Conservation (phyloP, 148 eudicot species). For the Rhododendron williamsianum region DNA sequence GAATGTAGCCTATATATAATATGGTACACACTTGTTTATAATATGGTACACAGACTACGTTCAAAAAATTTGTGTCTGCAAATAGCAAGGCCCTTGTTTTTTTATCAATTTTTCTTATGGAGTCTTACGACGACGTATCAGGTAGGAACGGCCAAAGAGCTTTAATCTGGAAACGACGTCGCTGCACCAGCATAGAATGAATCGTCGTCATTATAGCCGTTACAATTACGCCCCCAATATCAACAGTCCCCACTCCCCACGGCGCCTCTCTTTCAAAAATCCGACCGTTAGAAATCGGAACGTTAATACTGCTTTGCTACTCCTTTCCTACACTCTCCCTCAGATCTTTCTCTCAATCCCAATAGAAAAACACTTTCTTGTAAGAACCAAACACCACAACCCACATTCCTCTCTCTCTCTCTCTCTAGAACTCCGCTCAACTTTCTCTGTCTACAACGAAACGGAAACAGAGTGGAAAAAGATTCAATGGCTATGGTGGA, state of each 20-base stretch:
- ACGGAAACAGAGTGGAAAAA: neutral
- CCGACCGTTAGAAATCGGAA: constrained; percentile 42
- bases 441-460: neutral
- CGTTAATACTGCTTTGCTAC: constrained; percentile 15
- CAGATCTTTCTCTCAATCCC: neutral
- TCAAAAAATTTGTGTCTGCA: no score
- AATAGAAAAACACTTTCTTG: neutral
- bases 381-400: neutral
- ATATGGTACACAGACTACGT: no score
- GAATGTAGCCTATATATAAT: no score
- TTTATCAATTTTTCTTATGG: no score
- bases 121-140: neutral
- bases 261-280: constrained; percentile 20
- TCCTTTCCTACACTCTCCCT: neutral
- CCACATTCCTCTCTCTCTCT: neutral
- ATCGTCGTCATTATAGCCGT: constrained; percentile 23
- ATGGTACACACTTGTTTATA: no score
- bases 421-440: constrained; percentile 4
- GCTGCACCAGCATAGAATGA: neutral
- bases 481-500: constrained; percentile 31
- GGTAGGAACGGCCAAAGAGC: neutral
- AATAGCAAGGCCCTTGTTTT: no score
- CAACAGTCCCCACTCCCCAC: constrained; percentile 9
- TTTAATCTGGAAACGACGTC: neutral
- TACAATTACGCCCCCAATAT: neutral